phyloP scores from a whole-genome alignment of 176 grass and related monocot genomes.

The Thalia dealbata region DNA sequence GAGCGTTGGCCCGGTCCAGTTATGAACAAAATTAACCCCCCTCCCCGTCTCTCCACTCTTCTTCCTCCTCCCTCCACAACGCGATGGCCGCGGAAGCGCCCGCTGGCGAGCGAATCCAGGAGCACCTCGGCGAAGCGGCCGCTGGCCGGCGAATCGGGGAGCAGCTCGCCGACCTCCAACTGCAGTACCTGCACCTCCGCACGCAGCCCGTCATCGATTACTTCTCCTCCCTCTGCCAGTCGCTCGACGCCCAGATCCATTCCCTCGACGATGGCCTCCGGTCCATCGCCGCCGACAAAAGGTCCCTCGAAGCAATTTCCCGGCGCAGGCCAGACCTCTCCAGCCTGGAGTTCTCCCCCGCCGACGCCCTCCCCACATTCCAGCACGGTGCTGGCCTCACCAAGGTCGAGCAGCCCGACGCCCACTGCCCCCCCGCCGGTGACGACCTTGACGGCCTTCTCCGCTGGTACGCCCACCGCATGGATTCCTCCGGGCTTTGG shows the following conservation, averaged over 20 bases:
- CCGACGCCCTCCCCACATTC: slow-evolving; percentile 1
- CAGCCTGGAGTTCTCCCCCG: slow-evolving; percentile 5
- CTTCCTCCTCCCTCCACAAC: background rate
- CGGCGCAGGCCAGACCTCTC: slow-evolving; percentile 34
- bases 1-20: background rate
- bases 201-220: slow-evolving; percentile 36
- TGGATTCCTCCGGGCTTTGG: slow-evolving; percentile 62
- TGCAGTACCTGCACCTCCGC: slow-evolving; percentile 33
- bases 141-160: slow-evolving; percentile 31
- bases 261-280: slow-evolving; percentile 41
- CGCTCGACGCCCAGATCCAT: slow-evolving; percentile 39
- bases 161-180: slow-evolving; percentile 46
- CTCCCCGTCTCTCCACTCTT: background rate
- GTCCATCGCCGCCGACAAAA: background rate
- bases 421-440: slow-evolving; percentile 18
- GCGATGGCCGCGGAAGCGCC: slow-evolving; percentile 29
- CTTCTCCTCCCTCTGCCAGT: slow-evolving; percentile 48
- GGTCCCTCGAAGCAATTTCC: slow-evolving; percentile 37
- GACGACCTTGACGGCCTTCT: slow-evolving; percentile 38
- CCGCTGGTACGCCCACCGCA: slow-evolving; percentile 61
- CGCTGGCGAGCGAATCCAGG: slow-evolving; percentile 29
- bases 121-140: too few species aligned
- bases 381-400: slow-evolving; percentile 21
- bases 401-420: slow-evolving; percentile 27
- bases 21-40: background rate